A percentile compares a stretch with the other conserved stretches of the same genome.
These are phyloP conservation scores for Pascua guehoae DNA, from an alignment of 1,284 basidiomycete genomes.

Conservation along the genomic window DNA sequence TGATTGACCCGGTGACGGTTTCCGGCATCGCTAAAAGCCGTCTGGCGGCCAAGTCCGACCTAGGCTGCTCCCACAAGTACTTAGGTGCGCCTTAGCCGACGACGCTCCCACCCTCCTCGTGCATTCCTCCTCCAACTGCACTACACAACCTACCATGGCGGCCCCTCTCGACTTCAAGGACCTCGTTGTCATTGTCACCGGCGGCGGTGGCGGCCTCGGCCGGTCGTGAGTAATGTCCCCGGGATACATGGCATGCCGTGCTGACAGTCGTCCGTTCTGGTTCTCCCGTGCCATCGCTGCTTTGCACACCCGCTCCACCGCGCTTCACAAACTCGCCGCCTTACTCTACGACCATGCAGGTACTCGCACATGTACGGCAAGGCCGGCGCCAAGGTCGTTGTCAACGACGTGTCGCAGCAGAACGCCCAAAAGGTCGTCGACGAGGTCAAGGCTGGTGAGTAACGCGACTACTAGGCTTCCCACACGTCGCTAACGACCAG, in stretches of 20 bases:
- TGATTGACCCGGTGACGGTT: too few species aligned
- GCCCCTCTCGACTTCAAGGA: slow-evolving; percentile 64
- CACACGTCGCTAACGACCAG: slow-evolving; percentile 48
- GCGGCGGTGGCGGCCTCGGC: slow-evolving; percentile 91
- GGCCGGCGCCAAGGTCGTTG: slow-evolving; percentile 87
- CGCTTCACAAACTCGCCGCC: not conserved
- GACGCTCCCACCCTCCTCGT: too few species aligned
- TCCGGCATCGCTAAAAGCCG: too few species aligned
- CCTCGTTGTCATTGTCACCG: slow-evolving; percentile 90
- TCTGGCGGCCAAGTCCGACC: too few species aligned
- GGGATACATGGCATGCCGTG: not conserved
- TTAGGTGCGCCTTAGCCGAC: too few species aligned
- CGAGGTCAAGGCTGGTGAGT: slow-evolving; percentile 75
- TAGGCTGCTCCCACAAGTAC: too few species aligned
- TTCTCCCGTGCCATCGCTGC: not conserved
- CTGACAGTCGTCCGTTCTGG: not conserved
- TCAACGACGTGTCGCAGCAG: slow-evolving; percentile 86
- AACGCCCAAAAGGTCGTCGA: slow-evolving; percentile 91
- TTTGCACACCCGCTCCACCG: not conserved
- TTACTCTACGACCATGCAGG: slow-evolving; percentile 49
- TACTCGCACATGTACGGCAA: slow-evolving; percentile 88
- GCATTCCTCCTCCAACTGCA: too few species aligned
- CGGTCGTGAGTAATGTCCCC: slow-evolving; percentile 62
- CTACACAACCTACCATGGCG: slow-evolving; percentile 2
- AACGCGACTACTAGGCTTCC: not conserved